Percentiles rank a stretch among this genome's conserved stretches.
These are phyloP conservation scores for Aspergillus brasiliensis DNA, from an alignment of 2,329 filamentous ascomycete species.

Conservation along the genomic window DNA sequence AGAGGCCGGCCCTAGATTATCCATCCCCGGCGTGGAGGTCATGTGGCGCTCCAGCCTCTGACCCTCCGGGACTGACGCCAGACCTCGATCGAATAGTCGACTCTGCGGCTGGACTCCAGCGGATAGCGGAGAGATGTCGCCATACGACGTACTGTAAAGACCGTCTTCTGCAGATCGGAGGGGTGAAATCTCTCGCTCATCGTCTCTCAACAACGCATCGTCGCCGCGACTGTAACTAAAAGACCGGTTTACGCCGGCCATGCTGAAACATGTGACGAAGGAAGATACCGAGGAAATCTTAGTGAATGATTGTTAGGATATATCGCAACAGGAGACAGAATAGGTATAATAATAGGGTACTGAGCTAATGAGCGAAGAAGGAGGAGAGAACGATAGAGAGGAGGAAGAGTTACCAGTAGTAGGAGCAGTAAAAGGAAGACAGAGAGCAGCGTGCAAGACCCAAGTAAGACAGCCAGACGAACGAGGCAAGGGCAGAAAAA, in stretches of 20 bases:
- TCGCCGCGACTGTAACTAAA: slow-evolving; percentile 27
- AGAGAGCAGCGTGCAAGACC: neutral
- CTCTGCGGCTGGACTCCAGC: slow-evolving; percentile 3
- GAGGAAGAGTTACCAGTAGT: neutral
- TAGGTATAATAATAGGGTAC: neutral
- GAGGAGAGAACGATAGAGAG: neutral
- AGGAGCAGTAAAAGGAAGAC: neutral
- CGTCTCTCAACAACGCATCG: slow-evolving; percentile 10
- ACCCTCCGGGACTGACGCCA: slow-evolving; percentile 11
- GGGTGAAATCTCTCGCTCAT: neutral
- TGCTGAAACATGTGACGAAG: slow-evolving; percentile 9
- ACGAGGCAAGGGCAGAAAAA: slow-evolving; percentile 1
- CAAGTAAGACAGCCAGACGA: slow-evolving; percentile 2
- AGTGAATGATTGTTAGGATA: neutral
- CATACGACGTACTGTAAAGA: slow-evolving; percentile 9
- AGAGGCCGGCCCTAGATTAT: slow-evolving; percentile 66
- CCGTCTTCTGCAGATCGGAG: neutral
- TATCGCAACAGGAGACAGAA: neutral
- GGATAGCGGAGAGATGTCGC: slow-evolving; percentile 16
- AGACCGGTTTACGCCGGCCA: slow-evolving; percentile 24
- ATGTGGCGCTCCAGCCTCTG: slow-evolving; percentile 30
- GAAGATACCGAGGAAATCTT: neutral
- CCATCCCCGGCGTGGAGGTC: slow-evolving; percentile 61
- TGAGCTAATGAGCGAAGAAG: neutral
- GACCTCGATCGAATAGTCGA: neutral